Evolutionary conservation across 2,329 filamentous ascomycete species (phyloP), one percentile per base, ranked within the genome.

Genomic region (Botrytis sinoallii): DNA sequence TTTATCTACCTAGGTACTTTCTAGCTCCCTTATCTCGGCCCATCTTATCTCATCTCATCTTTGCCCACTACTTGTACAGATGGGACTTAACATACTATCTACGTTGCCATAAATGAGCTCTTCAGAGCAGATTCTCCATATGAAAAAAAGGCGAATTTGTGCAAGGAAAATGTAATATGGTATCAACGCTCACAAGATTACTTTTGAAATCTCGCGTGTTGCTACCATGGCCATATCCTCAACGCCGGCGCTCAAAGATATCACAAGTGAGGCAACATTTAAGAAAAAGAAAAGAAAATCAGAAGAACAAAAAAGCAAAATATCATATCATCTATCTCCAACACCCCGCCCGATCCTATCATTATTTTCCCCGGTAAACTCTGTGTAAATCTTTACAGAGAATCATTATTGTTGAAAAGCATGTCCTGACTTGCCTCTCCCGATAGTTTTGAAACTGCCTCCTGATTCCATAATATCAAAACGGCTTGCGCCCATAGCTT

Each of bases 381-480:
- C 29, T 35, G 38, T n/a, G 20, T 35, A 32, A 48, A 35, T 10
- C 42, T 12, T 2, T n/a, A 29, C 52, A 46, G 46, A 29, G 42
- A 32, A 18, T 44, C 1, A 66, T 75, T 72, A 79, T 70, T 79
- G 77, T 70, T 81, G 79, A 71, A 81, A 81, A 2, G 81, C 81
- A 70, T 77, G 63, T 35, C 81, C 81, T 8, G 76, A 67, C 70
- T 74, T 78, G 6, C 79, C 73, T 71, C 78, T 76, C 7, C 81
- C 81, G 25, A 81, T 79, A 3, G 80, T 82, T 75, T 80, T 80
- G 72, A 77, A 82, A 68, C 75, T 80, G 1, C 79, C 79, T 12
- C 78, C 80, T 18, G 78, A 77, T 57, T 76, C 75, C 74, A 81
- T 80, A 57, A 81, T 77, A 73, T 82, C 81, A 61, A 82, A 82